phyloP scores from a whole-genome alignment of 129 eudicot genomes.

The Helianthus tuberosus region DNA sequence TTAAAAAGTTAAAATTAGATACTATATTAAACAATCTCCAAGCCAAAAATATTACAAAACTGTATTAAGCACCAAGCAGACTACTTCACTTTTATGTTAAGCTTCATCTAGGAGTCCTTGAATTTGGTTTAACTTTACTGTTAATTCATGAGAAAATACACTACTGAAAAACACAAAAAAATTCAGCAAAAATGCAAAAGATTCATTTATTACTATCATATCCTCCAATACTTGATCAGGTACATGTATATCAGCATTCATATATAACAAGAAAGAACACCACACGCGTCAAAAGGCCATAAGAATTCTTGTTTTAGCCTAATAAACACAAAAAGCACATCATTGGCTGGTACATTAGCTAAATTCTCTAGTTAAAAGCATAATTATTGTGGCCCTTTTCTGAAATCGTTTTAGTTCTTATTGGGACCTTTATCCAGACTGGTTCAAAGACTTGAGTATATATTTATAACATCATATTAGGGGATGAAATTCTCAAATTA shows the following conservation, averaged over 20 bases:
- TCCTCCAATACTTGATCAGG: background rate
- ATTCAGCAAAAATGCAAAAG: background rate
- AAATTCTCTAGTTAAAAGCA: too few species aligned
- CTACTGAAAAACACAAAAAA: background rate
- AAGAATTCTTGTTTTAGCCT: too few species aligned
- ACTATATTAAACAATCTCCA: background rate
- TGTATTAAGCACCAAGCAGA: background rate
- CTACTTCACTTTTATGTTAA: background rate
- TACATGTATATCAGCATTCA: background rate
- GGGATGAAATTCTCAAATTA: too few species aligned
- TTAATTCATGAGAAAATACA: background rate
- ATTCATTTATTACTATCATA: background rate
- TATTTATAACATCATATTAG: too few species aligned
- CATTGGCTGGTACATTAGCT: too few species aligned
- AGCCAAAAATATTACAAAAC: background rate
- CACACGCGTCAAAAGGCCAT: too few species aligned
- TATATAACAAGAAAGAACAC: too few species aligned
- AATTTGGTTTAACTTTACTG: background rate
- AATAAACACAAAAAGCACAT: too few species aligned
- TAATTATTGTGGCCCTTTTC: too few species aligned
- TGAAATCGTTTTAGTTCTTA: too few species aligned
- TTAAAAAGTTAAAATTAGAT: slow-evolving; percentile 5
- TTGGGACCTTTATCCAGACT: too few species aligned
- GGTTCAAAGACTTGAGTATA: too few species aligned
- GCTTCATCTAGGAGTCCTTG: background rate